Evolutionary conservation across 2,329 filamentous ascomycete genomes (phyloP), one percentile per base, ranked within the genome.

Genomic region (Mariannaea elegans): DNA sequence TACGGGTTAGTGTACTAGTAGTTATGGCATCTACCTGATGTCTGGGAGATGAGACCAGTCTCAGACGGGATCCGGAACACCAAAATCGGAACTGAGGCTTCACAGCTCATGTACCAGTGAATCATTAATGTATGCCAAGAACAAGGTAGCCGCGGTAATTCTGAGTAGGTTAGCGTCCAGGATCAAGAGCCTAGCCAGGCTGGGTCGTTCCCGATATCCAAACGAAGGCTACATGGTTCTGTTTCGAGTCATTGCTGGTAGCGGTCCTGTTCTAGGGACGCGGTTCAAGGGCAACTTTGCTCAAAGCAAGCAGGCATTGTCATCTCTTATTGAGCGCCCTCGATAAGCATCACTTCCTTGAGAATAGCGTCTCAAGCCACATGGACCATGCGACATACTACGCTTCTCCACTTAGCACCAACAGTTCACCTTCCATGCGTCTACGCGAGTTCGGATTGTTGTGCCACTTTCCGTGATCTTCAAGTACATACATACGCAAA

Each of bases 51-150:
- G 12, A 16, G 32, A 29, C 31, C 10, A 21, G 18, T 13, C 10
- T 24, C 12, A 19, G 31, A 31, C 27, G 27, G 27, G 12, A 31
- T 7, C 27, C 12, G 27, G 12, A 12, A 31, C 12, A 31, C 21
- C n/a, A 24, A 54, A 36, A 10, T 13, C n/a, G 7, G 13, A 16
- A 53, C 19, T 14, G 31, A 6, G n/a, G 14, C 41, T 34, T 46
- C 24, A 31, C 6, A 7, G 32, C 19, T 18, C 4, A 27, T 24
- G 13, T 12, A 7, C 13, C 10, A 45, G 12, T 50, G 46, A 56
- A 44, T 49, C 53, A 56, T 56, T 38, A 50, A 56, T 16, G 45
- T 38, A 21, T 23, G 38, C 53, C 53, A 50, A 36, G 45, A 38
- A 27, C 29, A 1, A 38, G 8, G 19, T 41, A 19, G 29, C 9